phyloP scores from a whole-genome alignment of 495 filamentous ascomycete genomes.

The Astrothelium macrocarpum region DNA sequence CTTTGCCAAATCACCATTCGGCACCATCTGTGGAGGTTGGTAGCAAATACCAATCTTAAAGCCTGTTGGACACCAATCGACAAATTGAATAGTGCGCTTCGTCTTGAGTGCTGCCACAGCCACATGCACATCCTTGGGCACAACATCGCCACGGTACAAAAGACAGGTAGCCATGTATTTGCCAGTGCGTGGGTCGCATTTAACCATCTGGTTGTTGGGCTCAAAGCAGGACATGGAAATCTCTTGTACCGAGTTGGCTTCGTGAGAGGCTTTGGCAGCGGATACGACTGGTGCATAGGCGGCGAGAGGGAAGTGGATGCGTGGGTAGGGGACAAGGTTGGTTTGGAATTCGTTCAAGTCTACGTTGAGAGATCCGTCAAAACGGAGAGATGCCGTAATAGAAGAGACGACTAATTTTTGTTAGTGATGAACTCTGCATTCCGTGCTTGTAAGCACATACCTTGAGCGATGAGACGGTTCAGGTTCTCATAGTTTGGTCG shows the following conservation, averaged over 20 bases:
- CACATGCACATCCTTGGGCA: slow-evolving; percentile 84
- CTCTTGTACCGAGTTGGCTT: slow-evolving; percentile 50
- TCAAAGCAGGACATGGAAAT: slow-evolving; percentile 52
- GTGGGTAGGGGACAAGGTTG: slow-evolving; percentile 95
- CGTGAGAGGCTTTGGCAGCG: slow-evolving; percentile 85
- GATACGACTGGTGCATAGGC: slow-evolving; percentile 93
- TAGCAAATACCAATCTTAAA: slow-evolving; percentile 99
- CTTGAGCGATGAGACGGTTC: slow-evolving; percentile 95
- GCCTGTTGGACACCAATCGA: slow-evolving; percentile 99
- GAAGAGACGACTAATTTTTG: slow-evolving; percentile 71
- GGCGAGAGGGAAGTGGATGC: slow-evolving; percentile 98
- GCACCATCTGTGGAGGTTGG: slow-evolving; percentile 89
- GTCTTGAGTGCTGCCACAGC: slow-evolving; percentile 96
- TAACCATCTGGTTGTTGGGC: slow-evolving; percentile 94
- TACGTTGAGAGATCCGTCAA: slow-evolving; percentile 98
- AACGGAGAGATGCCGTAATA: slow-evolving; percentile 95
- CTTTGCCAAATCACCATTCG: slow-evolving; percentile 93
- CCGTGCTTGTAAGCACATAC: slow-evolving; percentile 34
- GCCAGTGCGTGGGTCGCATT: slow-evolving; percentile 96
- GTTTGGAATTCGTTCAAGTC: slow-evolving; percentile 99
- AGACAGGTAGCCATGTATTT: slow-evolving; percentile 99
- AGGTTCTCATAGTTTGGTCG: slow-evolving; percentile 96
- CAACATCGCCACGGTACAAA: slow-evolving; percentile 96
- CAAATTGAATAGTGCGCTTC: slow-evolving; percentile 96
- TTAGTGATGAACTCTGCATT: background rate